Evolutionary conservation across 2,329 filamentous ascomycete genomes (phyloP), one percentile per base, ranked within the genome.

Genomic region (Proliferodiscus dingleyae): DNA sequence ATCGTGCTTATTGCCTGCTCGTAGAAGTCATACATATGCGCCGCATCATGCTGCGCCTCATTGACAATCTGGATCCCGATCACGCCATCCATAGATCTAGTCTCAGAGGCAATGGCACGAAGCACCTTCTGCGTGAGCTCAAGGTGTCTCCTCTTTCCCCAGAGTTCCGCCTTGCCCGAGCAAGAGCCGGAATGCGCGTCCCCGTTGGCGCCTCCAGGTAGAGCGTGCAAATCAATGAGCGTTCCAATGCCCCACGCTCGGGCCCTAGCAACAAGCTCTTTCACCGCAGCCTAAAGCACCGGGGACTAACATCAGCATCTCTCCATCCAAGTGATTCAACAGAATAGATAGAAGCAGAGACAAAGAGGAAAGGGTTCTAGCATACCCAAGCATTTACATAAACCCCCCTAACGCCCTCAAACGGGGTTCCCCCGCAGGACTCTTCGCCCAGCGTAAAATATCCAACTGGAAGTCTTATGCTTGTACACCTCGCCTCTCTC

Each of bases 401-500:
- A 8, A 81, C 69, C 22, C 64, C 55, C 5, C 66, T 62, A 7
- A 67, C 62, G 16, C 50, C 54, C 23, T 72, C 69, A 60, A 81
- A 82, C 1, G 72, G 69, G 1, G 77, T 80, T 2, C 66, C 66
- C 9, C 63, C 54, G 47, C 72, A 75, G 54, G 73, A 80, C 1
- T 66, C 58, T 0, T 70, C 67, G 0, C 74, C 75, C 4, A 81
- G 68, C 3, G 72, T 75, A 57, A 73, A 82, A 60, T 78, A 80
- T 3, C 78, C 78, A 42, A 83, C 74, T 0, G 78, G 78, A 15
- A 83, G 60, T n/a, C 78, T 71, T 33, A 82, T 70, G 13, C 74
- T 74, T 3, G 75, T 81, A 53, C 75, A 77, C 41, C 70, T 72
- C 2, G 73, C 77, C 21, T 69, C 64, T 13, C 71, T 68, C 5